Evolutionary conservation across 2,329 filamentous ascomycete species (phyloP).

Genomic region (Emmonsiellopsis sp.): DNA sequence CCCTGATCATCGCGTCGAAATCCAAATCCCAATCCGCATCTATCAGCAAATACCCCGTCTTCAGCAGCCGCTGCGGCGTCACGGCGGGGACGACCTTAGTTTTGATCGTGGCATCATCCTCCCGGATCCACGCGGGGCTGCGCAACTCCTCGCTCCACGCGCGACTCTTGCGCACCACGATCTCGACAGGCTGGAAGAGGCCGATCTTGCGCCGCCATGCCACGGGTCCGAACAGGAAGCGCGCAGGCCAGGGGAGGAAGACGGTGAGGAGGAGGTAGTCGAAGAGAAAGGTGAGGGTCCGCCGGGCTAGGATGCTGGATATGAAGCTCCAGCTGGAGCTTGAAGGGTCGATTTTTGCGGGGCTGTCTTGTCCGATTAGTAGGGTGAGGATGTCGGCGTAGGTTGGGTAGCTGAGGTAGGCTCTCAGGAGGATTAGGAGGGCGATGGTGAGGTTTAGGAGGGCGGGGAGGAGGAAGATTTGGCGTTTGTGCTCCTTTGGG

Average conservation of each 20-base stretch:
- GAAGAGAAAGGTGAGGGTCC: slow-evolving; percentile 58
- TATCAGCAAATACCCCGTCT: slow-evolving; percentile 83
- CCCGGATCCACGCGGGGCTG: slow-evolving; percentile 23
- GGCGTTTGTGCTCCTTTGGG: slow-evolving; percentile 61
- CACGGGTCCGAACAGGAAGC: slow-evolving; percentile 61
- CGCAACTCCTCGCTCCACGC: slow-evolving; percentile 47
- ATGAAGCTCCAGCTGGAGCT: slow-evolving; percentile 50
- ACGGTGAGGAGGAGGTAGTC: slow-evolving; percentile 63
- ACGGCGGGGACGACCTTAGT: slow-evolving; percentile 59
- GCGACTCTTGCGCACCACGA: slow-evolving; percentile 67
- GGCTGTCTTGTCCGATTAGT: slow-evolving; percentile 55
- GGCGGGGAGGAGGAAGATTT: slow-evolving; percentile 72
- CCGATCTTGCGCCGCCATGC: slow-evolving; percentile 66
- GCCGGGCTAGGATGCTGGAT: slow-evolving; percentile 45
- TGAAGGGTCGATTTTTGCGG: slow-evolving; percentile 54
- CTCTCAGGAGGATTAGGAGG: slow-evolving; percentile 56
- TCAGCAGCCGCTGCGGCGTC: slow-evolving; percentile 56
- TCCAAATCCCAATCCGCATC: slow-evolving; percentile 81
- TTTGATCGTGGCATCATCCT: slow-evolving; percentile 46
- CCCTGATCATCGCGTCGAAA: slow-evolving; percentile 68
- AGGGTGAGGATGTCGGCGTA: slow-evolving; percentile 61
- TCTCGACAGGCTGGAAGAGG: slow-evolving; percentile 73
- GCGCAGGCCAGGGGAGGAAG: slow-evolving; percentile 63
- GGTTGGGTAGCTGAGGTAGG: slow-evolving; percentile 58
- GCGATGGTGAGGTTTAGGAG: slow-evolving; percentile 63